These are phyloP conservation scores for Botryotinia globosa DNA, from an alignment of 2,329 filamentous ascomycete species.

Conservation along the genomic window DNA sequence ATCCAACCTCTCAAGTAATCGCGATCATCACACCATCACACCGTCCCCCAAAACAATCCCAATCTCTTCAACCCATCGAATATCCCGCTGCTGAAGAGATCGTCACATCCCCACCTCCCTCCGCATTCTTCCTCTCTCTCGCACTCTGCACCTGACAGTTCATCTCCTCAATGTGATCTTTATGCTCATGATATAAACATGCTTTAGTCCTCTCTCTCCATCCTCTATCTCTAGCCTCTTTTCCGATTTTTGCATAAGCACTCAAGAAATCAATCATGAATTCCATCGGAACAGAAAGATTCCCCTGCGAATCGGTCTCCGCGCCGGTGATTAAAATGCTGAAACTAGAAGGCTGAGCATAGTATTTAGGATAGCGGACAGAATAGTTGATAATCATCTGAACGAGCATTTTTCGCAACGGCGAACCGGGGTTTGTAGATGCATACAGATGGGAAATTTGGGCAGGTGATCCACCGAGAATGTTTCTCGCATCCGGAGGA, in stretches of 20 bases:
- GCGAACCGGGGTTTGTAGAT: not conserved
- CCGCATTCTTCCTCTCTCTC: not conserved
- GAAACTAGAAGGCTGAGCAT: not conserved
- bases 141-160: not conserved
- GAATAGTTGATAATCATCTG: not conserved
- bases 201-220: no score
- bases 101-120: not conserved
- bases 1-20: not conserved
- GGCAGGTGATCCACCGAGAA: not conserved
- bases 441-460: not conserved
- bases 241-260: not conserved
- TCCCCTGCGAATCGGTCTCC: fast-evolving
- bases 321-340: not conserved
- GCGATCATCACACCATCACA: not conserved
- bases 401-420: not conserved
- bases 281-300: not conserved
- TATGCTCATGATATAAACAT: not conserved
- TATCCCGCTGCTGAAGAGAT: not conserved
- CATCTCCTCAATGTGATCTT: not conserved
- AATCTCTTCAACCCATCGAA: not conserved
- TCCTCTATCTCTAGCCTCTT: no score
- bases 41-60: not conserved
- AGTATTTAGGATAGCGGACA: not conserved
- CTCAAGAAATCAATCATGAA: not conserved
- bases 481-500: not conserved